phyloP scores from a whole-genome alignment of 176 grass and related monocot genomes.

The Calamus simplicifolius region DNA sequence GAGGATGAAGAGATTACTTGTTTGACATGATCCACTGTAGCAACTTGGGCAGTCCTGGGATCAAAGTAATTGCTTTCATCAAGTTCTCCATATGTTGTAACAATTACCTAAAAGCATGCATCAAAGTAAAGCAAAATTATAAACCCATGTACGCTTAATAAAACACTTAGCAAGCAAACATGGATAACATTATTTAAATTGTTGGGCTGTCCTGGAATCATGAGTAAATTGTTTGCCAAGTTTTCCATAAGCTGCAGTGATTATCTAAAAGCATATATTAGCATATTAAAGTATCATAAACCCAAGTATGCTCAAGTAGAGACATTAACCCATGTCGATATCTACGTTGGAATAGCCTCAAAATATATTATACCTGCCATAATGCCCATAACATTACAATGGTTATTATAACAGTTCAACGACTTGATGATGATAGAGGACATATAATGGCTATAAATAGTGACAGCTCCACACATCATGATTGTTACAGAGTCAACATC shows the following conservation, averaged over 20 bases:
- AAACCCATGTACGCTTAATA: background rate
- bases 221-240: conserved; percentile 55
- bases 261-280: conserved; percentile 47
- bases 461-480: too few relatives aligned
- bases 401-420: too few relatives aligned
- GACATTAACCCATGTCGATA: too few relatives aligned
- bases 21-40: conserved; percentile 89
- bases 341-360: too few relatives aligned
- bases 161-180: background rate
- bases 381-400: too few relatives aligned
- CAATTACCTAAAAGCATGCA: conserved; percentile 58
- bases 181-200: too few relatives aligned
- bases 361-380: too few relatives aligned
- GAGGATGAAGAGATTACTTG: conserved; percentile 35
- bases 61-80: conserved; percentile 68
- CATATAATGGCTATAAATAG: too few relatives aligned
- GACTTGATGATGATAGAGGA: too few relatives aligned
- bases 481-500: too few relatives aligned
- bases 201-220: conserved; percentile 76
- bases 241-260: conserved; percentile 64
- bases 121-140: conserved; percentile 3
- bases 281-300: conserved; percentile 2
- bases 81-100: conserved; percentile 73
- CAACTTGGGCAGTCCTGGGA: conserved; percentile 89
- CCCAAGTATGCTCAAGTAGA: background rate